Conservation (phyloP, 371 early-diverging fungal genomes). For the Apophysomyces elegans region DNA sequence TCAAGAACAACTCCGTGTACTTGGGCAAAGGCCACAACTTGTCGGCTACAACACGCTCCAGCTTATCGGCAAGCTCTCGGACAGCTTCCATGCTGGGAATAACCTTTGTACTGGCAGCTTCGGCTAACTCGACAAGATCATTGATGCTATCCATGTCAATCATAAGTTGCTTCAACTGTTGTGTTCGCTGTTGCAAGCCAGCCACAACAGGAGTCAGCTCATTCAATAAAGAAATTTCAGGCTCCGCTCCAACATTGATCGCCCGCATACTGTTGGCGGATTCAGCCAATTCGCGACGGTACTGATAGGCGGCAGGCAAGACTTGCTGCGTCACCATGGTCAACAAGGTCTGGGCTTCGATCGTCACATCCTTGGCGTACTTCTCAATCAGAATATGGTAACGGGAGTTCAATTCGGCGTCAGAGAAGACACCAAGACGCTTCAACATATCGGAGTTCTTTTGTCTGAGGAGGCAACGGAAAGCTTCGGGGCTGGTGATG, state of each 20-base stretch:
- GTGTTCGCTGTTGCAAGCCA: conserved; percentile 60
- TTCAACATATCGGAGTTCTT: conserved; percentile 79
- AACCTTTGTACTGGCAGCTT: conserved; percentile 61
- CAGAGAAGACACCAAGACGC: conserved; percentile 82
- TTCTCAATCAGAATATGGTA: conserved; percentile 94
- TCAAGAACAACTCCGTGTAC: conserved; percentile 93
- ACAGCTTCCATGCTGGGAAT: conserved; percentile 74
- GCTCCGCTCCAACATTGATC: conserved; percentile 57
- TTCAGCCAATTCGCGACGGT: conserved; percentile 88
- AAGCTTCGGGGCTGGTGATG: conserved; percentile 85
- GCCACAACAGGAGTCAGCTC: conserved; percentile 65
- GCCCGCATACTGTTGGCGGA: conserved; percentile 70
- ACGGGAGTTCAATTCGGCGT: conserved; percentile 87
- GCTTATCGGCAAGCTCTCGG: conserved; percentile 74
- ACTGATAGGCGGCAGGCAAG: conserved; percentile 86
- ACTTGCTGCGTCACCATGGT: conserved; percentile 83
- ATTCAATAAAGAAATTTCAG: conserved; percentile 77
- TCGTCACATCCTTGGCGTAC: conserved; percentile 93
- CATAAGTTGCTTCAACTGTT: conserved; percentile 63
- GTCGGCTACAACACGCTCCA: conserved; percentile 85
- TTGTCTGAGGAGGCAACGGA: conserved; percentile 73
- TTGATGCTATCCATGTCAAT: conserved; percentile 61
- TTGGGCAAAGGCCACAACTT: conserved; percentile 96
- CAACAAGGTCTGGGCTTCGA: conserved; percentile 93
- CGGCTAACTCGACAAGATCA: conserved; percentile 71